Conservation (phyloP, 495 filamentous ascomycete species). For the Pyronema domesticum region DNA sequence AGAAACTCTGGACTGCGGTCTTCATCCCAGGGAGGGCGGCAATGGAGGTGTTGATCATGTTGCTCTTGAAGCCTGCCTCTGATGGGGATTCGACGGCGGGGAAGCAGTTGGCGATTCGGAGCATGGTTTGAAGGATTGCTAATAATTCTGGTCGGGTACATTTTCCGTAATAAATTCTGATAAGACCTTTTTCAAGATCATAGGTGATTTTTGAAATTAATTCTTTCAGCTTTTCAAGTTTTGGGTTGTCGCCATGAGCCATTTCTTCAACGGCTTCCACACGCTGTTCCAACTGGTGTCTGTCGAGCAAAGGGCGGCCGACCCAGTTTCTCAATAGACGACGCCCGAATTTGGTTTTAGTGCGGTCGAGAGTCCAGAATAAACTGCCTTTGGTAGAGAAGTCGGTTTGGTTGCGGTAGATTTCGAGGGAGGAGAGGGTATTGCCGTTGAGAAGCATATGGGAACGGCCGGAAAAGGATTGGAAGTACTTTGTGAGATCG, state of each 20-base stretch:
- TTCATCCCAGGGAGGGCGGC: constrained; percentile 58
- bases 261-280: constrained; percentile 80
- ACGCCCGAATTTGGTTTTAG: constrained; percentile 75
- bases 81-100: constrained; percentile 41
- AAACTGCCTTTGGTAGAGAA: constrained; percentile 71
- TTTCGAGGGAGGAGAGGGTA: constrained; percentile 80
- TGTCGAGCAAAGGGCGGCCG: constrained; percentile 73
- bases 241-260: constrained; percentile 42
- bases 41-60: constrained; percentile 54
- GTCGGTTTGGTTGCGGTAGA: constrained; percentile 91
- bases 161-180: constrained; percentile 92
- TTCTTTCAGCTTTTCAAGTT: constrained; percentile 52
- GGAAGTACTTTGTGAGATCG: constrained; percentile 91
- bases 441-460: constrained; percentile 97
- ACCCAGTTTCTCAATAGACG: constrained; percentile 88
- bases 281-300: constrained; percentile 58
- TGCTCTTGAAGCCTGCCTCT: constrained; percentile 58
- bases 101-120: constrained; percentile 61
- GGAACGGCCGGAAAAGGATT: constrained; percentile 82
- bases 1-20: constrained; percentile 46
- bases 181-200: constrained; percentile 80
- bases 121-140: constrained; percentile 64
- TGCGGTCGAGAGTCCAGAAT: constrained; percentile 91
- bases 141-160: constrained; percentile 84
- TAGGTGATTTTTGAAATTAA: constrained; percentile 53